Percentiles rank a stretch among this genome's conserved stretches.
Conservation (phyloP, 1,284 basidiomycete species). For the Rhodotorula sp. region DNA sequence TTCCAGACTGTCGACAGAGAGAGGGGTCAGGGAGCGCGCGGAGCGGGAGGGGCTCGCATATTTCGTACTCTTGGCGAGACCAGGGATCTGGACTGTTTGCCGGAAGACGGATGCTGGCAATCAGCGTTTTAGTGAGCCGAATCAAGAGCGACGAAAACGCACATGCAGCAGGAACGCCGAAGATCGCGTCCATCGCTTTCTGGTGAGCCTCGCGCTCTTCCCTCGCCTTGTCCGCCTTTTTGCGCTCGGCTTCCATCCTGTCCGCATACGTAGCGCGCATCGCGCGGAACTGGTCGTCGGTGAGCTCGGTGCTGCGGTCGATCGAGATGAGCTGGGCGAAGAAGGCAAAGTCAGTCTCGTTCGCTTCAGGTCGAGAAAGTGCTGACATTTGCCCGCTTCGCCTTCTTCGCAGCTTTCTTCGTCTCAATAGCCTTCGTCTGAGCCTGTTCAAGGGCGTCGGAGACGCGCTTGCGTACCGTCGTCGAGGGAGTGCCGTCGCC, state of each 20-base stretch:
- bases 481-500: conserved; percentile 15
- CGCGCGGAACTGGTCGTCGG: conserved; percentile 14
- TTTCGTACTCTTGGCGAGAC: conserved; percentile 8
- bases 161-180: conserved; percentile 19
- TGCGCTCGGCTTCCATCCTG: conserved; percentile 25
- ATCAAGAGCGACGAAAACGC: background rate
- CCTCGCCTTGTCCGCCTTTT: conserved; percentile 4
- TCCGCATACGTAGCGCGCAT: conserved; percentile 24
- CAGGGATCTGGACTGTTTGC: conserved; percentile 8
- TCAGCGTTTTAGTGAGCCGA: background rate
- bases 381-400: conserved; percentile 11
- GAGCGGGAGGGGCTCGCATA: background rate
- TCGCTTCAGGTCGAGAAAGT: too few relatives aligned
- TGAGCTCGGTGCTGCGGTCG: conserved; percentile 22
- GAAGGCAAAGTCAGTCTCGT: too few relatives aligned
- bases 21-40: background rate
- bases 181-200: conserved; percentile 23
- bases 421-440: background rate
- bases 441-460: conserved; percentile 11
- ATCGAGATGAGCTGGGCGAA: conserved; percentile 8
- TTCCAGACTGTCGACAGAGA: conserved; percentile 22
- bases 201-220: conserved; percentile 13
- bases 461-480: conserved; percentile 12
- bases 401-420: conserved; percentile 1
- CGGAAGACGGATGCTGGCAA: background rate